A percentile compares a stretch with the other conserved stretches of the same genome.
Conservation (phyloP, 805 yeast genomes). For the Clavispora asparagi region DNA sequence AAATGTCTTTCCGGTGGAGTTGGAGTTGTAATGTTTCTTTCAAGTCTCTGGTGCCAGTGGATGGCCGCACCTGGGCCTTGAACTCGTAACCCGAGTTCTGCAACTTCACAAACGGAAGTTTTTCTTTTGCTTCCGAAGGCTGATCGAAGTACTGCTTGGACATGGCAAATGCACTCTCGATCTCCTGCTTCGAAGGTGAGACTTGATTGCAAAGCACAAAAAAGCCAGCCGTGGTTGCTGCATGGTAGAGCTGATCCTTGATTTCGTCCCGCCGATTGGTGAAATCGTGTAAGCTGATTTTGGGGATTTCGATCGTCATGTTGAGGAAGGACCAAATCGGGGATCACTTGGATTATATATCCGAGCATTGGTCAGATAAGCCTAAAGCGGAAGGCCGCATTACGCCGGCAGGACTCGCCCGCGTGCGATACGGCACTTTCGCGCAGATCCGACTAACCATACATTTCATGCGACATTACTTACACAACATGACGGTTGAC, state of each 20-base stretch:
- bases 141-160: constrained; percentile 19
- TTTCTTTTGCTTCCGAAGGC: constrained; percentile 19
- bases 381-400: not conserved
- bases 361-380: not conserved
- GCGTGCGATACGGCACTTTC: not conserved
- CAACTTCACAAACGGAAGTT: constrained; percentile 25
- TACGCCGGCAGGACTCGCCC: not conserved
- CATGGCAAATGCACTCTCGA: constrained; percentile 20
- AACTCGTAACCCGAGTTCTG: constrained; percentile 30
- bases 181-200: constrained; percentile 23
- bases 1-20: constrained; percentile 20
- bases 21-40: constrained; percentile 29
- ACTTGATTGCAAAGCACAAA: constrained; percentile 26
- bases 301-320: constrained; percentile 15
- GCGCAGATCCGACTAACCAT: not conserved
- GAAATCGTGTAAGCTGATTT: constrained; percentile 21
- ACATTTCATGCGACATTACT: not conserved
- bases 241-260: constrained; percentile 21
- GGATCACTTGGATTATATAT: not conserved
- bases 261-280: constrained; percentile 23
- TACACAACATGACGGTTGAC: too few relatives aligned
- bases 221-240: constrained; percentile 26
- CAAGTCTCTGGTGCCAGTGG: constrained; percentile 28
- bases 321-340: not conserved
- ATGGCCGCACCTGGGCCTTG: constrained; percentile 28